Base-by-base conservation (phyloP, 2,329 filamentous ascomycete species). In the Pseudohalonectria lignicola region DNA sequence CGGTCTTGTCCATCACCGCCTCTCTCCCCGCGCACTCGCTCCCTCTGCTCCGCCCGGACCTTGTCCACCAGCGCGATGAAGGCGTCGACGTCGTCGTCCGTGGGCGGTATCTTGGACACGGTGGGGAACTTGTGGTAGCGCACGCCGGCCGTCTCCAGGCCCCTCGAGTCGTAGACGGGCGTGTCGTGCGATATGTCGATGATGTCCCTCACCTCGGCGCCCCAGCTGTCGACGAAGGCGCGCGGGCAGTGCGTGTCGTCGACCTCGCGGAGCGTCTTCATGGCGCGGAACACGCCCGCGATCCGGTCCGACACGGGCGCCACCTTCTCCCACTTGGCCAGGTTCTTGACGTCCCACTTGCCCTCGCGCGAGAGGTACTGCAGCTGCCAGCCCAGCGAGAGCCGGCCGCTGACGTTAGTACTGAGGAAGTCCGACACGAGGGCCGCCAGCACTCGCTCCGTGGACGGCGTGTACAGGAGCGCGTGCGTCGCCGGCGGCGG, bases 331-430 rank as follows among this genome's bases (percentile, higher is more conserved):
- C 90, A 96, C 54, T 96, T 96, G 42, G 74, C 78, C 10, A 95
- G 69, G 52, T 96, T 96, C 63, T 96, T 96, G 47, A 96, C 86
- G 53, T 95, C 90, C 90, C 90, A 96, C 62, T 96, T 96, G 3
- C 88, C 88, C 47, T 87, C 84, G 2, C 82, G 86, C 3, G 83
- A 86, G 18, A 96, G 75, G 50, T 92, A 82, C 49, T 90, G 83
- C 13, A 96, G 67, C 59, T 96, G 90, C 88, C 90, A 96, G 31
- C 82, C 85, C 20, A 90, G 74, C 1, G 79, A 84, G 12, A 95
- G 71, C 8, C 87, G 78, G 9, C 77, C 71, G 9, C 88, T 88
- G 39, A 95, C 69, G 49, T 86, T 73, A 3, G 71, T 67, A 15
- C 76, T 69, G 20, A 95, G 69, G 51, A 96, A 96, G 45, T 84